Conservation (phyloP, 1,284 basidiomycete species). For the Dichomitus squalens region DNA sequence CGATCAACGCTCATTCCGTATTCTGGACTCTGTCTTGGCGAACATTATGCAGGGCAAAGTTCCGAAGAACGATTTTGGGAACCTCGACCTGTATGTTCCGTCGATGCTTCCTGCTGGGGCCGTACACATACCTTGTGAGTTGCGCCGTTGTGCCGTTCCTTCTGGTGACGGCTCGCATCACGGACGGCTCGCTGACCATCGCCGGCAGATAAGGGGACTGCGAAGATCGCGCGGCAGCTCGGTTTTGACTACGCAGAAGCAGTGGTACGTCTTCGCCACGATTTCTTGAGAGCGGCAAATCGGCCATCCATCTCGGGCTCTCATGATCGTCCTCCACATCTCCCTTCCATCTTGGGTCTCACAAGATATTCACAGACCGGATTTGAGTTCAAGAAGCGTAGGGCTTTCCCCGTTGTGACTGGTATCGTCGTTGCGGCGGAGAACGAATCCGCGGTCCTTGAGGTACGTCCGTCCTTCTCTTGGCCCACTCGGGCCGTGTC, state of each 20-base stretch:
- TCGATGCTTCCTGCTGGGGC: constrained; percentile 93
- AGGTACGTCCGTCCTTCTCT: constrained; percentile 60
- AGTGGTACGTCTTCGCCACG: constrained; percentile 58
- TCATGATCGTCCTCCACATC: not conserved
- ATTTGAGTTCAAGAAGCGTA: constrained; percentile 94
- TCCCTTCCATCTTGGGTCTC: not conserved
- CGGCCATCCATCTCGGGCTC: not conserved
- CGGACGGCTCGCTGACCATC: not conserved
- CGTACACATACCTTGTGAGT: constrained; percentile 86
- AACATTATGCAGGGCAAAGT: constrained; percentile 73
- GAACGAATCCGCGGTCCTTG: constrained; percentile 75
- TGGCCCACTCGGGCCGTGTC: not conserved
- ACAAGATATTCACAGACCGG: constrained; percentile 59
- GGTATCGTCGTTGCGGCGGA: constrained; percentile 89
- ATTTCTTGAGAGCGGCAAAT: not conserved
- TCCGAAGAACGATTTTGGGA: constrained; percentile 96
- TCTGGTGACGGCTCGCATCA: not conserved
- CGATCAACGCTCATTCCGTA: not conserved
- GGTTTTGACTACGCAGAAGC: constrained; percentile 94
- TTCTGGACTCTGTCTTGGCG: too few relatives aligned
- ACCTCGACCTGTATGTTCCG: constrained; percentile 94
- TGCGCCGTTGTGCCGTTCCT: constrained; percentile 8
- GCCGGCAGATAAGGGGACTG: constrained; percentile 77
- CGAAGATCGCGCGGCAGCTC: constrained; percentile 87
- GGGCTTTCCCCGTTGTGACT: constrained; percentile 82